Base-by-base conservation (phyloP, 2,329 filamentous ascomycete species). In the Coniochaeta pulveracea region DNA sequence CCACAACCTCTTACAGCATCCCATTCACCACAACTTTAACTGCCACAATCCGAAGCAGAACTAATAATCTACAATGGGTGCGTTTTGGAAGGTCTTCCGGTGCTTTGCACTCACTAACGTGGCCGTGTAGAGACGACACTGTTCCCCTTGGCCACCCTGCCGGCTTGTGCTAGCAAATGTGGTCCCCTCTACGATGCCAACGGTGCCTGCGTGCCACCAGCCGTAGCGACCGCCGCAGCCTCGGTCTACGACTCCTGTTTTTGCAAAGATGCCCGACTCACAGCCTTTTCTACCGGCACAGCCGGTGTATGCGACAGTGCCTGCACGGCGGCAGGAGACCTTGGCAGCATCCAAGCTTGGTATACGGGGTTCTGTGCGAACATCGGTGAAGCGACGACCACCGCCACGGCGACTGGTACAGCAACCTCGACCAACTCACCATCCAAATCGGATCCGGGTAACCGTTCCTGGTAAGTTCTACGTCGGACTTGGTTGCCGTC, bases 231-330 rank as follows among this genome's bases (percentile, higher is more conserved):
- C 6, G 63, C 65, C 32, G 62, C 65, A 30, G 52, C 66, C 25
- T 47, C 54, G 14, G 68, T 63, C 26, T 84, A 80, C 52, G 63
- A 73, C 33, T 62, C 65, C 22, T 93, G 85, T 57, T 86, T 93
- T 60, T 93, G 85, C 59, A 60, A 66, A 45, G 74, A 80, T 32
- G 42, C 63, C 10, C 59, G 66, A 15, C 65, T 91, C 3, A 58
- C 64, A 4, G 54, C 64, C 7, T 75, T 85, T 36, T 68, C 70
- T 19, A 58, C 61, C 9, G 68, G 64, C 21, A 63, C 68, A 4
- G 57, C 63, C 4, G 71, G 71, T 4, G 67, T 83, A 10, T 88
- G 84, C 56, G 69, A 75, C 38, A 47, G 57, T 11, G 63, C 61
- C 15, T 85, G 80, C 47, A 56, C 63, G 10, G 58, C 55, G 6